These are phyloP conservation scores for Saccharum officinarum DNA, from an alignment of 176 grass and related monocot species.

Conservation along the genomic window DNA sequence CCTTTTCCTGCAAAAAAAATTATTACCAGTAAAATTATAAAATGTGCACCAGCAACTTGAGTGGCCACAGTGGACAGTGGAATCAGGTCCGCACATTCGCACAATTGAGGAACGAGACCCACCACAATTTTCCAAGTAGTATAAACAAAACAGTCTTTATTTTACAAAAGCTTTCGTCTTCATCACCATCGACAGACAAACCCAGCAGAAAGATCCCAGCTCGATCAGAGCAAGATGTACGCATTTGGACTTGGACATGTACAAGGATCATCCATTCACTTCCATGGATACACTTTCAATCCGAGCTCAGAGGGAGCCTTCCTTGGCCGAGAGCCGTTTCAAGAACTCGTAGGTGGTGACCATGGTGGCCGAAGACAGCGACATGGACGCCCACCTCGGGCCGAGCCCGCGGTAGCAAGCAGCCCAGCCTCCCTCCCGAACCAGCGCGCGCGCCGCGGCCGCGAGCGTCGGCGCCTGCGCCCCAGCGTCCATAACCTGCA, in stretches of 20 bases:
- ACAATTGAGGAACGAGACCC: neutral
- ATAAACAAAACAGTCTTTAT: neutral
- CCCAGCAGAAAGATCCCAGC: neutral
- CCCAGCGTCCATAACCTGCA: constrained; percentile 83
- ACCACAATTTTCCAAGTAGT: neutral
- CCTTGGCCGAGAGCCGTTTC: constrained; percentile 74
- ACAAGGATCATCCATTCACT: constrained; percentile 19
- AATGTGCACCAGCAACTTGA: neutral
- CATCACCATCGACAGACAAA: neutral
- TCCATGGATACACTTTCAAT: neutral
- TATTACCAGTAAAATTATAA: too few relatives aligned
- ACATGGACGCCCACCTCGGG: constrained; percentile 82
- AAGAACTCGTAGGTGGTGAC: constrained; percentile 77
- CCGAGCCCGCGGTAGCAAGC: constrained; percentile 78
- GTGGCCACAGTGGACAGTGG: neutral
- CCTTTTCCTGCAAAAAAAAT: neutral
- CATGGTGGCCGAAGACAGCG: constrained; percentile 78
- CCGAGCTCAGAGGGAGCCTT: constrained; percentile 28
- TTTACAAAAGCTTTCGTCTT: neutral
- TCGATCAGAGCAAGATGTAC: neutral
- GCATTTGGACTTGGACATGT: neutral
- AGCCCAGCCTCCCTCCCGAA: constrained; percentile 74
- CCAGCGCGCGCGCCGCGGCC: constrained; percentile 55
- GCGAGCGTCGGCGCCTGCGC: constrained; percentile 38
- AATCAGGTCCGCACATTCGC: neutral